Percentiles rank a stretch among this genome's conserved stretches.
Evolutionary conservation across 1,284 basidiomycete genomes (phyloP).

Genomic region (Cryptococcus sp.): DNA sequence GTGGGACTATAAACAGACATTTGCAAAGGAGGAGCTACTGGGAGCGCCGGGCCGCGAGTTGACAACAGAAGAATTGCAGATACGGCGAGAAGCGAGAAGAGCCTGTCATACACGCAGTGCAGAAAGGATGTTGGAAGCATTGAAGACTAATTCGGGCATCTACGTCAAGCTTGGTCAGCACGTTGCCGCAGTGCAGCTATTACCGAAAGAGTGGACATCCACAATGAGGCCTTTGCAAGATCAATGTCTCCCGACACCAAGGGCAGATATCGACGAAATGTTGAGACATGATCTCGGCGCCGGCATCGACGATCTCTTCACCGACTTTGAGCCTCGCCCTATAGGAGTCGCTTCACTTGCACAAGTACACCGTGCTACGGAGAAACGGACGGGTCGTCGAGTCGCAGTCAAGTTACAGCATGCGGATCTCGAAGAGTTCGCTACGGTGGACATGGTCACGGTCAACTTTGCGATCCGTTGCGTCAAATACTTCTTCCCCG

Average conservation of each 20-base stretch:
- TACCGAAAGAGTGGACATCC: slow-evolving; percentile 71
- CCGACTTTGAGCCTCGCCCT: slow-evolving; percentile 82
- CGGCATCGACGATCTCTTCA: slow-evolving; percentile 57
- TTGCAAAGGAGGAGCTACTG: slow-evolving; percentile 56
- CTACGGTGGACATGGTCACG: slow-evolving; percentile 70
- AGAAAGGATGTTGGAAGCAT: slow-evolving; percentile 69
- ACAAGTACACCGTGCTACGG: slow-evolving; percentile 86
- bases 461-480: slow-evolving; percentile 62
- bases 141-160: slow-evolving; percentile 76
- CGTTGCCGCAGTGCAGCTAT: slow-evolving; percentile 65
- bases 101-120: slow-evolving; percentile 81
- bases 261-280: slow-evolving; percentile 48
- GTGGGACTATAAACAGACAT: slow-evolving; percentile 81
- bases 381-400: slow-evolving; percentile 67
- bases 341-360: slow-evolving; percentile 92
- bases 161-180: slow-evolving; percentile 70
- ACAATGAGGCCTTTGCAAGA: slow-evolving; percentile 76
- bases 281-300: slow-evolving; percentile 42
- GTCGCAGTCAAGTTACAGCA: slow-evolving; percentile 99
- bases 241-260: slow-evolving; percentile 56
- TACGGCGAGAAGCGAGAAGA: slow-evolving; percentile 64
- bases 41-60: slow-evolving; percentile 56
- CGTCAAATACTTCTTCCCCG: slow-evolving; percentile 77
- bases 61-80: slow-evolving; percentile 54
- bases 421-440: slow-evolving; percentile 90